Conservation (phyloP, 768 basidiomycete species). For the Naematelia aurantialba region DNA sequence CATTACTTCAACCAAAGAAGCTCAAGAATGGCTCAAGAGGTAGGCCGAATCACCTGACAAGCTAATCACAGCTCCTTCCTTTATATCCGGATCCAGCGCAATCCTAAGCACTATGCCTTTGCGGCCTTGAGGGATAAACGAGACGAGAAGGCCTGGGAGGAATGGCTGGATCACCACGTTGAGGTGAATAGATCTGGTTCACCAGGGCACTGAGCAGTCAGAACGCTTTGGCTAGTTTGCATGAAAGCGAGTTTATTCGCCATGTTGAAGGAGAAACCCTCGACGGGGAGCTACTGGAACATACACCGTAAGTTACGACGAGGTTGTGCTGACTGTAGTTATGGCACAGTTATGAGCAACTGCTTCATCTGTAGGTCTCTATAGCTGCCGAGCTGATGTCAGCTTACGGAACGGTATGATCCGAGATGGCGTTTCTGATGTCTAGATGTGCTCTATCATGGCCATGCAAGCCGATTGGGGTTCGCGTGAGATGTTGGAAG, state of each 20-base stretch:
- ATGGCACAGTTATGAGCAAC: slow-evolving; percentile 34
- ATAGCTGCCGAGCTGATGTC: background rate
- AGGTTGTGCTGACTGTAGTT: slow-evolving; percentile 6
- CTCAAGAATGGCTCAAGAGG: slow-evolving; percentile 65
- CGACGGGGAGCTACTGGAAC: background rate
- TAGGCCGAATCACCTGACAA: slow-evolving; percentile 12
- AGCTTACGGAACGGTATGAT: slow-evolving; percentile 9
- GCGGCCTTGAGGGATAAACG: slow-evolving; percentile 52
- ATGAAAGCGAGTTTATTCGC: slow-evolving; percentile 53
- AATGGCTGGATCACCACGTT: slow-evolving; percentile 70
- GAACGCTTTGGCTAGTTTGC: slow-evolving; percentile 54
- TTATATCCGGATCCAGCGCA: slow-evolving; percentile 76
- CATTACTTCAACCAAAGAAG: slow-evolving; percentile 65
- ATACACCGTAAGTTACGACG: slow-evolving; percentile 2
- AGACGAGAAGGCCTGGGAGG: slow-evolving; percentile 63
- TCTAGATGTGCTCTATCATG: slow-evolving; percentile 34
- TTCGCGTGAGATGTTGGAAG: slow-evolving; percentile 22
- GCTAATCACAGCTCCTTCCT: slow-evolving; percentile 67
- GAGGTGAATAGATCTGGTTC: slow-evolving; percentile 52
- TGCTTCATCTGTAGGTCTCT: slow-evolving; percentile 32
- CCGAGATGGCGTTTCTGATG: slow-evolving; percentile 2
- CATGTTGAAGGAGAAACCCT: slow-evolving; percentile 55
- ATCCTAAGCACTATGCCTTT: slow-evolving; percentile 71
- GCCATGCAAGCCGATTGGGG: slow-evolving; percentile 13
- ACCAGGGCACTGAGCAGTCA: slow-evolving; percentile 7